Base-by-base conservation (phyloP, 1,139 yeast species). In the Waltiozyma solani region DNA sequence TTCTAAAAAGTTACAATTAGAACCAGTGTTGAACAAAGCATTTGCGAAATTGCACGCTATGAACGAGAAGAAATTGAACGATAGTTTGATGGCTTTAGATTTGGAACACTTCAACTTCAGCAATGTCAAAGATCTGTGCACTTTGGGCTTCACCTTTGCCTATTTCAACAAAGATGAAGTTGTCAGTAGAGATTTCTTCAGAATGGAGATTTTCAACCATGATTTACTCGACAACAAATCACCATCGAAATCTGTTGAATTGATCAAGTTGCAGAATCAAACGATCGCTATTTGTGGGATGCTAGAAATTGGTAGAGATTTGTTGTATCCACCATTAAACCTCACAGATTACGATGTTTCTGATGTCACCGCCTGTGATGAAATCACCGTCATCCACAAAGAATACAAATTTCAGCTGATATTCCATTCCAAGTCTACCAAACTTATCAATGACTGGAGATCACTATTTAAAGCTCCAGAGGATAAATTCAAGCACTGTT, bases 271-370 rank as follows among this genome's bases (percentile, higher is more conserved):
- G 29, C 36, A 38, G 21, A 42, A 42, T 30, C 37, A 43, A 18
- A 39, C 40, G 8, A 17, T 59, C 6, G 62, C 60, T 1, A 38
- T 59, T 14, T 58, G 62, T 35, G 46, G 50, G 2, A 48, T 58
- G 13, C 51, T 52, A 25, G 24, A 41, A 2, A 42, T 50, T 21
- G 62, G 62, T 3, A 53, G 62, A 37, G 48, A 57, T 10, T 40
- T 66, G 32, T 34, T 64, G 40, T 63, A 63, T 40, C 64, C 69
- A 18, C 60, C 62, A 13, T 42, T 66, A 22, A 53, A 53, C 23
- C 14, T 20, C 31, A 37, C 44, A 5, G 31, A 27, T 15, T 27
- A 27, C 20, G 31, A 27, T 3, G 7, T 15, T 19, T 15, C 11
- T 3, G 13, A 15, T 6, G 9, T 3, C 31, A 27, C 12, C 10